These are phyloP conservation scores for Rhizoctonia solani DNA, from an alignment of 1,284 basidiomycete species.

Conservation along the genomic window DNA sequence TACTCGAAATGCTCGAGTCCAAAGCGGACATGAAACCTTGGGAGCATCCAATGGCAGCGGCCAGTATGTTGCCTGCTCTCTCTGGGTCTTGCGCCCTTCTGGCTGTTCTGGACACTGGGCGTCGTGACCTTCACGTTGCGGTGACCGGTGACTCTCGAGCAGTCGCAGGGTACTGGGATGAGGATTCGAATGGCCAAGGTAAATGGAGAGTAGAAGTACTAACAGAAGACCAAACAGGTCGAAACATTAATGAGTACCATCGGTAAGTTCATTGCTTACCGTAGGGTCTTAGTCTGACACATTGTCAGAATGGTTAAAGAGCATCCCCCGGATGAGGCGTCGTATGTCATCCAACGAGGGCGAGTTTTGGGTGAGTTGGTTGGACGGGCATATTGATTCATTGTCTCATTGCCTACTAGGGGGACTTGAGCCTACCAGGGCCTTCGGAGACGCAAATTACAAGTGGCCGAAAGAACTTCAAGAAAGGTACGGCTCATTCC, in stretches of 20 bases:
- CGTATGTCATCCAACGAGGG: constrained; percentile 82
- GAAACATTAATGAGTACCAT: constrained; percentile 80
- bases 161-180: constrained; percentile 91
- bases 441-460: constrained; percentile 95
- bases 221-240: constrained; percentile 93
- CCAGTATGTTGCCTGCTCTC: constrained; percentile 77
- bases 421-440: constrained; percentile 90
- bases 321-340: constrained; percentile 82
- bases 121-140: constrained; percentile 84
- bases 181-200: constrained; percentile 59
- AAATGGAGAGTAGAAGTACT: constrained; percentile 90
- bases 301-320: constrained; percentile 77
- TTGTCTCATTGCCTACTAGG: constrained; percentile 56
- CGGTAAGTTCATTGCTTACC: constrained; percentile 52
- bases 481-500: constrained; percentile 62
- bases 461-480: constrained; percentile 81
- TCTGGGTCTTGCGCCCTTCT: constrained; percentile 86
- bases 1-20: constrained; percentile 56
- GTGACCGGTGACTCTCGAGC: constrained; percentile 94
- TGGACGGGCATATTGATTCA: background rate
- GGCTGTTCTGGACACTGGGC: constrained; percentile 81
- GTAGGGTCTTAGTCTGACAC: constrained; percentile 23
- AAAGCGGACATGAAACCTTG: constrained; percentile 47
- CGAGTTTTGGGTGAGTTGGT: constrained; percentile 55
- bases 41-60: constrained; percentile 62